Conservation (phyloP, 2,329 filamentous ascomycete genomes). For the Trematosphaeria pertusa region DNA sequence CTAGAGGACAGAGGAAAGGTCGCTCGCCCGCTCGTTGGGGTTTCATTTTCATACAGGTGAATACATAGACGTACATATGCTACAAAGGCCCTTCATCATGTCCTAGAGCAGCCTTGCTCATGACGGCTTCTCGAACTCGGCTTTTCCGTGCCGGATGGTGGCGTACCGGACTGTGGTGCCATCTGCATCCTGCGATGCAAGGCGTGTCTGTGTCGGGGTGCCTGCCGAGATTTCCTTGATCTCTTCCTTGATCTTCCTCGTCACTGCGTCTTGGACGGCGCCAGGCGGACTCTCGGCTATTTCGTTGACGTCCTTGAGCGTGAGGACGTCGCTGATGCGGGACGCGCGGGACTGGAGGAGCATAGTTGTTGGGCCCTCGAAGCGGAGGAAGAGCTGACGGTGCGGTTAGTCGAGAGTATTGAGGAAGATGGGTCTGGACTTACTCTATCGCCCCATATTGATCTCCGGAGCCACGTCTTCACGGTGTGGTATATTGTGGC, state of each 20-base stretch:
- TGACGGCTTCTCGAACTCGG: slow-evolving; percentile 26
- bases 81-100: too few species aligned
- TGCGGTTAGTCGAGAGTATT: too few species aligned
- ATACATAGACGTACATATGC: slow-evolving; percentile 8
- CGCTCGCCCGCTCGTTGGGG: too few species aligned
- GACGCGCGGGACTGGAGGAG: slow-evolving; percentile 88
- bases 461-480: slow-evolving; percentile 78
- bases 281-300: slow-evolving; percentile 84
- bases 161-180: slow-evolving; percentile 31
- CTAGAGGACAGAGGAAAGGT: too few species aligned
- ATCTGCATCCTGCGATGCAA: slow-evolving; percentile 17
- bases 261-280: slow-evolving; percentile 63
- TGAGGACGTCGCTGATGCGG: slow-evolving; percentile 78
- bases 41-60: too few species aligned
- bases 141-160: slow-evolving; percentile 36
- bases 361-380: slow-evolving; percentile 84
- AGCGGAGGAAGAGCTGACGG: slow-evolving; percentile 86
- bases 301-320: slow-evolving; percentile 82
- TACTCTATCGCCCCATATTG: slow-evolving; percentile 90
- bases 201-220: slow-evolving; percentile 19
- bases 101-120: too few species aligned
- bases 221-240: slow-evolving; percentile 42
- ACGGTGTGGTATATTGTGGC: slow-evolving; percentile 70
- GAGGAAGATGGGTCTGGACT: too few species aligned
- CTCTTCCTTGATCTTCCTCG: slow-evolving; percentile 44